Base-by-base conservation (phyloP, 805 yeast genomes). In the Saturnispora hagleri region DNA sequence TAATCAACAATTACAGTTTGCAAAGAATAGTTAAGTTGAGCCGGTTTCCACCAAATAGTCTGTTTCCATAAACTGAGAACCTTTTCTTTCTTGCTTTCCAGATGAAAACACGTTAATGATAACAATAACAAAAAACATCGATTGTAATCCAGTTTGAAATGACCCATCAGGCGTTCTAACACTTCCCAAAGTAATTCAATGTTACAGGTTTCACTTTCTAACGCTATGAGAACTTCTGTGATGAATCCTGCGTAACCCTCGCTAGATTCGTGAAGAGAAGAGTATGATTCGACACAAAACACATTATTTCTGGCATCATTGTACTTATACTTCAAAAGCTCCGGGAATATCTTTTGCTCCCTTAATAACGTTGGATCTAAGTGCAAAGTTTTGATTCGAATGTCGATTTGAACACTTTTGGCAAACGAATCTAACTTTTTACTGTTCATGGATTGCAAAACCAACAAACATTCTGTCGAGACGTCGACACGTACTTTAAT, bases 201-300 rank as follows among this genome's bases (percentile, higher is more conserved):
- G 3, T 22, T 33, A 3, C 27, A 18, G 3, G 69, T 67, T 34
- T 73, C 71, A 15, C 20, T 6, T 24, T 50, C 54, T 10, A 76
- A 68, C 1, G 80, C 72, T 2, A 66, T 55, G 50, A 69, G 64
- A 12, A 84, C 55, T 46, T 82, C 79, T 2, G 73, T 73, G 0
- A 81, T 63, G 33, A 86, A 68, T 57, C 80, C 82, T 12, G 95
- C 66, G 65, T 79, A 89, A 0, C 97, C 97, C 61, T 84, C 89
- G 24, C 81, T 70, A 55, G 85, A 85, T 64, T 90, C 96, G 47
- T 81, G 78, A 7, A 87, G 59, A 17, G 89, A 69, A 53, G 86
- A 84, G 68, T 72, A 88, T 3, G 60, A 54, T 15, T 55, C 60
- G 20, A 66, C 59, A 15, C 68, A 64, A 49, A 58, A 67, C 24